Evolutionary conservation across 305 asterid genomes (phyloP).

Genomic region (Fraxinus baroniana): DNA sequence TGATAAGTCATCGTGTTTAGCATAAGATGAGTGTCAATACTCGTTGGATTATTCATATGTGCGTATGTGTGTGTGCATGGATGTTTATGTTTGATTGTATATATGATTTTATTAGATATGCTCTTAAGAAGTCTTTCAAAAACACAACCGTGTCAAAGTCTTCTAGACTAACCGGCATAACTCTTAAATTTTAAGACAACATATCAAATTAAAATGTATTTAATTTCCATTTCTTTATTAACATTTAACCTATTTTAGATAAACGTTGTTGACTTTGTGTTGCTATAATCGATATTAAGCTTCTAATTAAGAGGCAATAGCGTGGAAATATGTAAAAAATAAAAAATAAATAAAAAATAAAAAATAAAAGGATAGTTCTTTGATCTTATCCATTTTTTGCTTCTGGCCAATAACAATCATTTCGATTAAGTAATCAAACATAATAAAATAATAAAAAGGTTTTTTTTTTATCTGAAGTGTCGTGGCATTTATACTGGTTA

Average conservation of each 20-base stretch:
- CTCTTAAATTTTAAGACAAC: not conserved
- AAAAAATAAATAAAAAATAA: not conserved
- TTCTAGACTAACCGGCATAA: not conserved
- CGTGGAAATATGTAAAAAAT: too few relatives aligned
- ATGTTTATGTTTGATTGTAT: too few relatives aligned
- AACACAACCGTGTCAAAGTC: not conserved
- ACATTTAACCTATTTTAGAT: not conserved
- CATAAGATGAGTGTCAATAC: too few relatives aligned
- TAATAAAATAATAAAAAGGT: not conserved
- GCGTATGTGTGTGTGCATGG: too few relatives aligned
- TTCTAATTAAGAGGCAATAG: too few relatives aligned
- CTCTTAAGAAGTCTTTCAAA: not conserved
- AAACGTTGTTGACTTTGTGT: too few relatives aligned
- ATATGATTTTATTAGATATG: too few relatives aligned
- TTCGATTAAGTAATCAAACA: not conserved
- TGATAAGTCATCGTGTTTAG: too few relatives aligned
- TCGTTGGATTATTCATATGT: too few relatives aligned
- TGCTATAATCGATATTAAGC: too few relatives aligned
- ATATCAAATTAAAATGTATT: too few relatives aligned
- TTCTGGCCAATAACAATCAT: not conserved
- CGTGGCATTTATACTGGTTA: not conserved
- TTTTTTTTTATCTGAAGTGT: not conserved
- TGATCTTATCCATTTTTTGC: not conserved
- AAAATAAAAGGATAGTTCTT: not conserved
- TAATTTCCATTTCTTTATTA: not conserved